Percentiles rank a stretch among this genome's conserved stretches.
phyloP scores from a whole-genome alignment of 2,329 filamentous ascomycete genomes.

The Aspergillus sp. region DNA sequence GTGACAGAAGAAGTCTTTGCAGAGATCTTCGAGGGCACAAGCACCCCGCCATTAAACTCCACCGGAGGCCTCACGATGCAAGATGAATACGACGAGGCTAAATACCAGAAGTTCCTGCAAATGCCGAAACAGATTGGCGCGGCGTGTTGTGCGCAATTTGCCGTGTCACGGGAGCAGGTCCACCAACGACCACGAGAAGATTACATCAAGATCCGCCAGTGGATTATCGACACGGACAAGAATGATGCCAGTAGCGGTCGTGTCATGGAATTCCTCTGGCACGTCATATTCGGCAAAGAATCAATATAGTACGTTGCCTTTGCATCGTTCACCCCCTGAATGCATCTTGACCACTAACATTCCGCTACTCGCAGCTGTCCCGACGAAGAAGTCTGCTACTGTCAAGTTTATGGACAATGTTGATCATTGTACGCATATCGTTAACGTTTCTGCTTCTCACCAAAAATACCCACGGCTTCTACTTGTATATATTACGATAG shows the following conservation, averaged over 20 bases:
- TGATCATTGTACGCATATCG: constrained; percentile 14
- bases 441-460: not conserved
- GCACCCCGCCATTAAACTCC: constrained; percentile 34
- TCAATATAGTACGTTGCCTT: constrained; percentile 40
- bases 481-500: not conserved
- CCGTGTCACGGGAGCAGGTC: constrained; percentile 58
- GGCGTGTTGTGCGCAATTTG: constrained; percentile 68
- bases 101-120: constrained; percentile 31
- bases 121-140: constrained; percentile 56
- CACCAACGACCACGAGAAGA: constrained; percentile 51
- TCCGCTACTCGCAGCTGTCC: constrained; percentile 29
- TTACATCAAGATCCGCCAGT: constrained; percentile 60
- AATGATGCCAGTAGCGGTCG: constrained; percentile 59
- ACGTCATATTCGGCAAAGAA: constrained; percentile 54
- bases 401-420: constrained; percentile 40
- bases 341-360: constrained; percentile 14
- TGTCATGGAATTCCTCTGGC: constrained; percentile 67
- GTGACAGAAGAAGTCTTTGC: constrained; percentile 40
- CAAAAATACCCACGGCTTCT: not conserved
- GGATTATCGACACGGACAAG: constrained; percentile 59
- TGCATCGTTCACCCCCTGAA: not conserved
- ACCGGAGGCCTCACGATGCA: constrained; percentile 13
- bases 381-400: constrained; percentile 38
- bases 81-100: not conserved
- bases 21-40: constrained; percentile 44